Percentiles rank a stretch among this genome's conserved stretches.
phyloP scores from a whole-genome alignment of 2,329 filamentous ascomycete species.

The Sporothrix pseudoabietina region DNA sequence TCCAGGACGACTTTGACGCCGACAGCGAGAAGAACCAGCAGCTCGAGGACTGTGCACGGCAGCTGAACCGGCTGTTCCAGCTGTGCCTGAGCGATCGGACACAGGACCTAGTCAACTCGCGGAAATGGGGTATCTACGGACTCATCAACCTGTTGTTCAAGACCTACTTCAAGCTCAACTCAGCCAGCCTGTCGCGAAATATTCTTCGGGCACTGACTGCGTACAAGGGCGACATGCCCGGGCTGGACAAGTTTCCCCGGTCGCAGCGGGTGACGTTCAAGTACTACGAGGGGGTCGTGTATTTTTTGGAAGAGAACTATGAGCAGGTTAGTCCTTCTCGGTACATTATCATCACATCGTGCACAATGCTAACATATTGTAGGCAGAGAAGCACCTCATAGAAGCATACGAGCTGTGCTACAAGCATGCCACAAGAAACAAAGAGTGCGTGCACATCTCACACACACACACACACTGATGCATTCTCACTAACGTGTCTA shows the following conservation, averaged over 20 bases:
- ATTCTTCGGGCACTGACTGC: slow-evolving; percentile 82
- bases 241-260: slow-evolving; percentile 76
- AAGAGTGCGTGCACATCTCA: slow-evolving; percentile 60
- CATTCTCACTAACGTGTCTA: slow-evolving; percentile 41
- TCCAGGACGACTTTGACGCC: slow-evolving; percentile 80
- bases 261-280: slow-evolving; percentile 94
- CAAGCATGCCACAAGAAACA: slow-evolving; percentile 69
- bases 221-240: slow-evolving; percentile 76
- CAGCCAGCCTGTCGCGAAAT: slow-evolving; percentile 84
- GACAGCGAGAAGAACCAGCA: slow-evolving; percentile 78
- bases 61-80: slow-evolving; percentile 90
- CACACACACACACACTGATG: background rate
- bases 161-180: slow-evolving; percentile 95
- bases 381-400: slow-evolving; percentile 79
- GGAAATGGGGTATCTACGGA: slow-evolving; percentile 98
- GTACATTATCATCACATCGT: background rate
- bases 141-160: slow-evolving; percentile 95
- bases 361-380: background rate
- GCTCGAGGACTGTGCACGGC: slow-evolving; percentile 85
- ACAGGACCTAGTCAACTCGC: slow-evolving; percentile 72
- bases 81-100: slow-evolving; percentile 85
- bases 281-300: slow-evolving; percentile 92
- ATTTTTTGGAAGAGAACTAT: slow-evolving; percentile 94
- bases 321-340: slow-evolving; percentile 56
- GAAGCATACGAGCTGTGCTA: slow-evolving; percentile 84